These are phyloP conservation scores for Aureobasidium sp. DNA, from an alignment of 2,329 filamentous ascomycete genomes.

Conservation along the genomic window DNA sequence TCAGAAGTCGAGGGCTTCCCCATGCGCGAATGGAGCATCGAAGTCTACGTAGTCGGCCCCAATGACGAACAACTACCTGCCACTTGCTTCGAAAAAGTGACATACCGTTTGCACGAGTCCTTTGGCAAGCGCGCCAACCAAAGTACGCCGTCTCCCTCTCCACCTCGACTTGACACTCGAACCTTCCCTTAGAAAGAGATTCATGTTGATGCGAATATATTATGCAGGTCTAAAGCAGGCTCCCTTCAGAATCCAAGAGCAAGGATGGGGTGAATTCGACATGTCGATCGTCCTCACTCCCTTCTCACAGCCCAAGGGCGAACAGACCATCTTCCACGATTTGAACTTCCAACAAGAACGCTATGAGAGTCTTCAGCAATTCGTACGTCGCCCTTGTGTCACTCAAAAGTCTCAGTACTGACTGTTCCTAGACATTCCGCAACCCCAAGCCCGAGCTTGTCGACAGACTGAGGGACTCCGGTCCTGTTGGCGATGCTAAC, in stretches of 20 bases:
- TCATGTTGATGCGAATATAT: not conserved
- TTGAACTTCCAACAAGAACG: conserved; percentile 76
- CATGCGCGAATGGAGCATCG: conserved; percentile 86
- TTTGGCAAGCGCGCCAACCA: conserved; percentile 76
- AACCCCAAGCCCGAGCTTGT: conserved; percentile 86
- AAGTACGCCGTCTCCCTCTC: conserved; percentile 47
- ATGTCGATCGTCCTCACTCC: conserved; percentile 78
- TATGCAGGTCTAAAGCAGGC: conserved; percentile 64
- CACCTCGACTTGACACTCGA: not conserved
- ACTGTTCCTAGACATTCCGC: conserved; percentile 60
- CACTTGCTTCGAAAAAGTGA: conserved; percentile 81
- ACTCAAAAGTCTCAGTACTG: not conserved
- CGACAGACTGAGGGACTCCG: conserved; percentile 70
- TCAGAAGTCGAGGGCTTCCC: conserved; percentile 80
- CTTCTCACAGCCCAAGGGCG: conserved; percentile 64
- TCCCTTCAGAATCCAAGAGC: conserved; percentile 83
- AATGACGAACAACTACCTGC: conserved; percentile 76
- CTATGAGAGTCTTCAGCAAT: conserved; percentile 74
- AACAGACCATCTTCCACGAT: conserved; percentile 74
- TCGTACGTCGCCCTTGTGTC: conserved; percentile 43
- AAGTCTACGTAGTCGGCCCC: conserved; percentile 75
- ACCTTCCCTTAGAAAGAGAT: not conserved
- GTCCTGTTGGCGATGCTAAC: conserved; percentile 57
- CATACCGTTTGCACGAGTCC: conserved; percentile 87
- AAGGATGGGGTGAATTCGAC: conserved; percentile 98